Percentiles rank a stretch among this genome's conserved stretches.
Evolutionary conservation across 2,329 filamentous ascomycete species (phyloP).

Genomic region (Fusarium heterosporum): DNA sequence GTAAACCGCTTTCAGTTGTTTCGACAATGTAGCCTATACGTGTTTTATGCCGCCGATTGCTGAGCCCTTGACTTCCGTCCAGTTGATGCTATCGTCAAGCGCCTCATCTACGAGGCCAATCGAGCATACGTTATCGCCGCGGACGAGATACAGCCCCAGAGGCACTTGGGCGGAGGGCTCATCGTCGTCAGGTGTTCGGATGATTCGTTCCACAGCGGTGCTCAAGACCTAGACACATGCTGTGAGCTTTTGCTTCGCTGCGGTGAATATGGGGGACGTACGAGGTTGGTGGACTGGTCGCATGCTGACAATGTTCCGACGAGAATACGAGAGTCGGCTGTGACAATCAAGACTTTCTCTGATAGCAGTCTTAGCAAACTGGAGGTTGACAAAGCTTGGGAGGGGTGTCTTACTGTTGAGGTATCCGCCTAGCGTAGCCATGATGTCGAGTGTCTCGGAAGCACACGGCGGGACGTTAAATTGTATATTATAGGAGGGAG

Average conservation of each 20-base stretch:
- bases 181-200: conserved; percentile 84
- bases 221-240: conserved; percentile 72
- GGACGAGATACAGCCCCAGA: conserved; percentile 89
- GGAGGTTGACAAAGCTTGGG: conserved; percentile 13
- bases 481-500: neutral
- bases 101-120: conserved; percentile 91
- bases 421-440: conserved; percentile 60
- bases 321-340: conserved; percentile 88
- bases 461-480: neutral
- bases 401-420: conserved; percentile 55
- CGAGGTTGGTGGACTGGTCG: conserved; percentile 92
- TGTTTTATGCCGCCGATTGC: conserved; percentile 90
- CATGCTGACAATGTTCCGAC: conserved; percentile 85
- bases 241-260: conserved; percentile 31
- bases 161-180: conserved; percentile 84
- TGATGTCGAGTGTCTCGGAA: conserved; percentile 39
- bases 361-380: conserved; percentile 12
- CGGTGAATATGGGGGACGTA: conserved; percentile 49
- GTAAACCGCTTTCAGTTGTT: conserved; percentile 7
- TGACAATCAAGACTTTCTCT: conserved; percentile 95
- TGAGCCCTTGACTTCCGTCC: conserved; percentile 87
- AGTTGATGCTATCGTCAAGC: conserved; percentile 90
- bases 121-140: conserved; percentile 93
- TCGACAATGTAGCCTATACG: conserved; percentile 49
- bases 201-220: conserved; percentile 88